phyloP scores from a whole-genome alignment of 2,329 filamentous ascomycete genomes.

The Stemphylium vesicarium region DNA sequence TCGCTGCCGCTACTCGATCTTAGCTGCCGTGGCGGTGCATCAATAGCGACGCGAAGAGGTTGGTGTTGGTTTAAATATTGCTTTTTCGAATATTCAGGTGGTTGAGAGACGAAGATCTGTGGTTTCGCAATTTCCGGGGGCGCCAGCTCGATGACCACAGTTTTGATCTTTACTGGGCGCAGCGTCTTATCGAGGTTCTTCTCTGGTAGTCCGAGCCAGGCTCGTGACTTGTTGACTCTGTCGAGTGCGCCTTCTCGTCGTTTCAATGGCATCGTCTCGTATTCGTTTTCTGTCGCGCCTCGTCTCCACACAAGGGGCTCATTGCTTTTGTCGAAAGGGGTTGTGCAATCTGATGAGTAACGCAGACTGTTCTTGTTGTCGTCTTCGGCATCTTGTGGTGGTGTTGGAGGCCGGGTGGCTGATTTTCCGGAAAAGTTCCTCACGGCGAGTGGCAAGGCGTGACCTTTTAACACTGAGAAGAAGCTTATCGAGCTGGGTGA shows the following conservation, averaged over 20 bases:
- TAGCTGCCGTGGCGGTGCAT: too few species aligned
- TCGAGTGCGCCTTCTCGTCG: not conserved
- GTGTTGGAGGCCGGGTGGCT: too few species aligned
- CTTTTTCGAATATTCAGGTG: too few species aligned
- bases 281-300: not conserved
- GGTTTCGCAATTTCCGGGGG: too few species aligned
- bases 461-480: not conserved
- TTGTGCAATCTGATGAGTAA: not conserved
- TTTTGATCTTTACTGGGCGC: not conserved
- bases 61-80: too few species aligned
- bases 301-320: not conserved
- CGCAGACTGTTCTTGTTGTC: not conserved
- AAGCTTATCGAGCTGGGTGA: not conserved
- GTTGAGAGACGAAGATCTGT: too few species aligned
- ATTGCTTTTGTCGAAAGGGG: not conserved
- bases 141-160: too few species aligned
- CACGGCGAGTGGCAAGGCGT: too few species aligned
- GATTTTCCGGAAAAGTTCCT: too few species aligned
- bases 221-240: slow-evolving; percentile 2
- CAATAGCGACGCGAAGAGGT: too few species aligned
- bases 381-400: not conserved
- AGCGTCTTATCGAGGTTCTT: not conserved
- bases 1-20: too few species aligned
- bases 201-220: not conserved
- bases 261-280: not conserved